Conservation (phyloP, 192 early-diverging fungal species). For the Coemansia sp. region DNA sequence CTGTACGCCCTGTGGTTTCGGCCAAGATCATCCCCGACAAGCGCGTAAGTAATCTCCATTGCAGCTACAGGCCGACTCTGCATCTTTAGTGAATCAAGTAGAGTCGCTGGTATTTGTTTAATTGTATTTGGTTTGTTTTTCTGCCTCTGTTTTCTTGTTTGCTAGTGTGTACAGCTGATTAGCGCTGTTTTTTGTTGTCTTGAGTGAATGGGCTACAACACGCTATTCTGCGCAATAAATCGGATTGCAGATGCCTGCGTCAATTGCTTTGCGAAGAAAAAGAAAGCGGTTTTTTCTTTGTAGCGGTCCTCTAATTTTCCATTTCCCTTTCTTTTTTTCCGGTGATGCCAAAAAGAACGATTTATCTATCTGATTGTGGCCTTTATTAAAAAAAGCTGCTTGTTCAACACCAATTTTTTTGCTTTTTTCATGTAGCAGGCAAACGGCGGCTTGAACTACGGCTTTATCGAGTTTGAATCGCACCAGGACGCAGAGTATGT, state of each 20-base stretch:
- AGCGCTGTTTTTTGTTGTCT: not conserved
- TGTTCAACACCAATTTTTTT: not conserved
- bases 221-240: not conserved
- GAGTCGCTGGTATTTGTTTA: not conserved
- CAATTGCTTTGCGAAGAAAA: not conserved
- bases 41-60: conserved; percentile 53
- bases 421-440: conserved; percentile 53
- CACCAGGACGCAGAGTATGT: conserved; percentile 72
- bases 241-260: not conserved
- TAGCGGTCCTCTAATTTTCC: not conserved
- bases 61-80: no score
- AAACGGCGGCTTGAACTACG: conserved; percentile 80
- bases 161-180: not conserved
- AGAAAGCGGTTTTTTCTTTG: not conserved
- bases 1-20: conserved; percentile 61
- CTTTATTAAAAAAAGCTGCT: not conserved
- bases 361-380: not conserved
- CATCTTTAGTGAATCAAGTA: no score
- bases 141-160: not conserved
- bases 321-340: not conserved
- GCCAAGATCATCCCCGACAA: conserved; percentile 84
- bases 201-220: not conserved
- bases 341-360: not conserved
- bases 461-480: conserved; percentile 83
- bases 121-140: not conserved